A percentile compares a stretch with the other conserved stretches of the same genome.
Conservation (phyloP, 306 rosid species). For the Abrus precatorius region DNA sequence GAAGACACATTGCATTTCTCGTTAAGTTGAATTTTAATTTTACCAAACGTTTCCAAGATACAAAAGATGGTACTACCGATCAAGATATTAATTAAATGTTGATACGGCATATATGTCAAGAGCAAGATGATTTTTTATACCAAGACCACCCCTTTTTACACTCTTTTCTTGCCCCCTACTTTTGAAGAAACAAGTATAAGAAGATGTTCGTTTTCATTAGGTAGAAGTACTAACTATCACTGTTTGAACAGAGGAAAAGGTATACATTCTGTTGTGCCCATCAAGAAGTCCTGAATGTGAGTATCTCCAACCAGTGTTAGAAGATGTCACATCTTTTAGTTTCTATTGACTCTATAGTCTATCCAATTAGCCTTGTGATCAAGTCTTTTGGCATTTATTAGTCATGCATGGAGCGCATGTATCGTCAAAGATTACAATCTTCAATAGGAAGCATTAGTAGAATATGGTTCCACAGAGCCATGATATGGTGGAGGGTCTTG, state of each 20-base stretch:
- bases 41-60: slow-evolving; percentile 35
- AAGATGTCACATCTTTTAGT: neutral
- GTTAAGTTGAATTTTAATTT: slow-evolving; percentile 13
- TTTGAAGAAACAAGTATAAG: slow-evolving; percentile 15
- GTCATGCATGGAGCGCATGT: slow-evolving; percentile 56
- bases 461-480: slow-evolving; percentile 39
- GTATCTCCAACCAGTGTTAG: neutral
- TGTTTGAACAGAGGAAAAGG: slow-evolving; percentile 45
- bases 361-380: neutral
- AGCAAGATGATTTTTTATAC: slow-evolving; percentile 24
- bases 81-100: neutral
- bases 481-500: slow-evolving; percentile 60
- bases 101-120: neutral
- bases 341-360: neutral
- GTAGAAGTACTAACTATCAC: slow-evolving; percentile 44
- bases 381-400: slow-evolving; percentile 11
- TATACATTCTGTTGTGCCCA: slow-evolving; percentile 38
- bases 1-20: slow-evolving; percentile 9
- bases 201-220: slow-evolving; percentile 33
- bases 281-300: slow-evolving; percentile 7
- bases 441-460: slow-evolving; percentile 35
- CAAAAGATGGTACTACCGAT: slow-evolving; percentile 29
- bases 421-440: slow-evolving; percentile 52
- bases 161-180: slow-evolving; percentile 4
- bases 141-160: slow-evolving; percentile 26